Conservation (phyloP, 345 rosid species). For the Rhizophora apiculata region DNA sequence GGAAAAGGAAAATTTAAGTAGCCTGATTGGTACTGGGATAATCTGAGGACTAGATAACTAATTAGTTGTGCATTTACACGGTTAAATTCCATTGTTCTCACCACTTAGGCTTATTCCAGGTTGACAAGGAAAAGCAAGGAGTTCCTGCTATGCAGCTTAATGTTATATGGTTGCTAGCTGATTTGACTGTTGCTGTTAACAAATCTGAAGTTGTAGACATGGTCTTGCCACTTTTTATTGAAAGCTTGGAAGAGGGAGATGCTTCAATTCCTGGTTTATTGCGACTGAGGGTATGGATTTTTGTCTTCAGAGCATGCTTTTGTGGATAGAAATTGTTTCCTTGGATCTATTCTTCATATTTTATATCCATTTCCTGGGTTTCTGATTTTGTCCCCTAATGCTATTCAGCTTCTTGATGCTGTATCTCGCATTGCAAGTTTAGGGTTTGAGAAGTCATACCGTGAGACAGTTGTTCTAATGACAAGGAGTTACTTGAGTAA, state of each 20-base stretch:
- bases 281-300: slow-evolving; percentile 76
- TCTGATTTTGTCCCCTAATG: slow-evolving; percentile 22
- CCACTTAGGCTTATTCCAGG: slow-evolving; percentile 47
- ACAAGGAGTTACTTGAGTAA: slow-evolving; percentile 88
- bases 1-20: neutral
- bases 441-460: slow-evolving; percentile 97
- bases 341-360: slow-evolving; percentile 6
- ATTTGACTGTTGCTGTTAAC: slow-evolving; percentile 81
- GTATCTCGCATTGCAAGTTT: slow-evolving; percentile 94
- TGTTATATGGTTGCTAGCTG: slow-evolving; percentile 86
- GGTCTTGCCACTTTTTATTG: slow-evolving; percentile 95
- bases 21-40: neutral
- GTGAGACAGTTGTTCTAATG: slow-evolving; percentile 96
- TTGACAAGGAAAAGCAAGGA: slow-evolving; percentile 69
- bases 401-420: slow-evolving; percentile 94
- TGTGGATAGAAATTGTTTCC: slow-evolving; percentile 13
- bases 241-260: slow-evolving; percentile 98
- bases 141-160: slow-evolving; percentile 84
- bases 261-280: slow-evolving; percentile 84
- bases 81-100: slow-evolving; percentile 6
- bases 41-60: neutral
- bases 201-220: slow-evolving; percentile 96
- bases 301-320: slow-evolving; percentile 31
- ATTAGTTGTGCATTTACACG: neutral
- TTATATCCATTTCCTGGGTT: slow-evolving; percentile 19